phyloP scores from a whole-genome alignment of 352 stramenopile genomes.

The Globisporangium okanoganense region DNA sequence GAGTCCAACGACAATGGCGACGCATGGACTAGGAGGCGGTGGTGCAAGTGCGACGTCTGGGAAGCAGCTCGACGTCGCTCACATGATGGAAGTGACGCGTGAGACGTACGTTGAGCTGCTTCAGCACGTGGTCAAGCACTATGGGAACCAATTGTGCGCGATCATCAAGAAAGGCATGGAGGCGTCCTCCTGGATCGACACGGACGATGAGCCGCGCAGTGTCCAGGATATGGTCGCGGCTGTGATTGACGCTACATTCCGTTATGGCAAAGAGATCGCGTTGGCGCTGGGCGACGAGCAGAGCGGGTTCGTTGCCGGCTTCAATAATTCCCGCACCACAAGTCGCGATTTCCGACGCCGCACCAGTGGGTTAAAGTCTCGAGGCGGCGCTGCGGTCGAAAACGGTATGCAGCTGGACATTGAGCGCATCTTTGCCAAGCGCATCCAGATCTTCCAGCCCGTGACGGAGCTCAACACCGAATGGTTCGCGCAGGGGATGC shows the following conservation, averaged over 20 bases:
- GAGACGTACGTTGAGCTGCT: conserved; percentile 57
- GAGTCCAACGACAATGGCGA: not conserved
- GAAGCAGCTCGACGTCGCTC: conserved; percentile 44
- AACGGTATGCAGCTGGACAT: conserved; percentile 73
- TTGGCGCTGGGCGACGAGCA: conserved; percentile 59
- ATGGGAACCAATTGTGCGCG: conserved; percentile 52
- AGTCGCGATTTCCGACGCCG: conserved; percentile 67
- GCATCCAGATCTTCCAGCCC: conserved; percentile 60
- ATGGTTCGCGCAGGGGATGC: conserved; percentile 62
- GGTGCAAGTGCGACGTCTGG: not conserved
- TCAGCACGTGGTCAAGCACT: conserved; percentile 54
- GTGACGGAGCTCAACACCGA: conserved; percentile 48
- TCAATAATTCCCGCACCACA: conserved; percentile 32
- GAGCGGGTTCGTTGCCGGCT: conserved; percentile 39
- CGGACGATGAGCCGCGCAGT: conserved; percentile 60
- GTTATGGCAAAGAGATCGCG: conserved; percentile 57
- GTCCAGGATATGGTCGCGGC: conserved; percentile 65
- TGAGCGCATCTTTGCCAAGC: conserved; percentile 80
- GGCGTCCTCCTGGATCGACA: conserved; percentile 46
- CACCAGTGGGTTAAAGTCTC: conserved; percentile 49
- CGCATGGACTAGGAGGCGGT: not conserved
- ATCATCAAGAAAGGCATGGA: conserved; percentile 37
- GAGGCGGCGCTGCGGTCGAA: conserved; percentile 27
- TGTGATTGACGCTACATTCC: conserved; percentile 54
- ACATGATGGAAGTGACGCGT: conserved; percentile 75